Evolutionary conservation across 2,329 filamentous ascomycete genomes (phyloP).

Genomic region (Monilinia polystroma): DNA sequence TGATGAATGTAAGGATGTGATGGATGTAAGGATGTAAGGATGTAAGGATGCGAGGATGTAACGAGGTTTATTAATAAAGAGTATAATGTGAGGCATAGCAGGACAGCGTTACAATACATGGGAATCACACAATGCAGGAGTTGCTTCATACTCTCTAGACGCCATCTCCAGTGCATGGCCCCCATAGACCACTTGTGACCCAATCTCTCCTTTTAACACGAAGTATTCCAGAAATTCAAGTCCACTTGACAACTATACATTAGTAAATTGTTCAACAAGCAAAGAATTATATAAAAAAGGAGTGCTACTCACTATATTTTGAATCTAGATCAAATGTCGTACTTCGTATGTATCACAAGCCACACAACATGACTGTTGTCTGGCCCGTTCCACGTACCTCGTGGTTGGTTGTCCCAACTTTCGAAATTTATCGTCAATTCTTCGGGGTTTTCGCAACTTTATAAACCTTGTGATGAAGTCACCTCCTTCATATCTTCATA

Average conservation of each 20-base stretch:
- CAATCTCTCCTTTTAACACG: not conserved
- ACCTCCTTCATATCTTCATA: not conserved
- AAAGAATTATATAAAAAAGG: not conserved
- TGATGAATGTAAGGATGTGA: not conserved
- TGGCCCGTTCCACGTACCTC: not conserved
- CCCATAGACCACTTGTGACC: not conserved
- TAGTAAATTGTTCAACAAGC: not conserved
- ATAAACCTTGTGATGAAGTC: conserved; percentile 20
- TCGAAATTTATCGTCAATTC: not conserved
- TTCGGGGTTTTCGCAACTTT: no score
- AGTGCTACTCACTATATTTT: not conserved
- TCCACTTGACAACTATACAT: not conserved
- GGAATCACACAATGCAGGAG: not conserved
- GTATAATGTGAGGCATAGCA: not conserved
- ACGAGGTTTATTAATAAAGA: not conserved
- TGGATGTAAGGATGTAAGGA: not conserved
- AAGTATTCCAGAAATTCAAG: not conserved
- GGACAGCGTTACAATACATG: not conserved
- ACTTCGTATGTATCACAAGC: not conserved
- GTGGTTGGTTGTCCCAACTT: not conserved
- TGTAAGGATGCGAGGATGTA: not conserved
- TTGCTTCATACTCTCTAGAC: not conserved
- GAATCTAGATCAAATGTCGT: not conserved
- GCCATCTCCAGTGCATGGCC: conserved; percentile 2
- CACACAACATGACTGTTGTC: not conserved